Evolutionary conservation across 1,139 yeast species (phyloP).

Genomic region (Torulaspora pretoriensis): DNA sequence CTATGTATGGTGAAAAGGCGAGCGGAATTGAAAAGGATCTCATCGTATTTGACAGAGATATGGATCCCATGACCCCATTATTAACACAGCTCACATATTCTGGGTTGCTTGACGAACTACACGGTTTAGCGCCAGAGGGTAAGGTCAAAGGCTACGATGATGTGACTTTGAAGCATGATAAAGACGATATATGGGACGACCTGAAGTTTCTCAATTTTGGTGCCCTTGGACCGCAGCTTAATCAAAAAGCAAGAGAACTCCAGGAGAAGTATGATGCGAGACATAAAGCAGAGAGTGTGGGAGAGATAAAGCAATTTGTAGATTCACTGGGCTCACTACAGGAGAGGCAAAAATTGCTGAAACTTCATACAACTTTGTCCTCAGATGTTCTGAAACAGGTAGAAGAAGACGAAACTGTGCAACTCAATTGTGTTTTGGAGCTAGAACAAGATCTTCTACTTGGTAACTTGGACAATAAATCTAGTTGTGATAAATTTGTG

Average conservation of each 20-base stretch:
- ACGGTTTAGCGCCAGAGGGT: constrained; percentile 46
- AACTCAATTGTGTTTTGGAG: constrained; percentile 55
- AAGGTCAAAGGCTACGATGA: constrained; percentile 26
- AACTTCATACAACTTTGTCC: constrained; percentile 72
- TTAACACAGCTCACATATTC: constrained; percentile 75
- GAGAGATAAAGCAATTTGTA: constrained; percentile 69
- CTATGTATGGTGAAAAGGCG: constrained; percentile 34
- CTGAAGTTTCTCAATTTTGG: constrained; percentile 73
- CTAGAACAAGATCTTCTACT: constrained; percentile 55
- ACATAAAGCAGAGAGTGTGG: constrained; percentile 55
- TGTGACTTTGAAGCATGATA: constrained; percentile 23
- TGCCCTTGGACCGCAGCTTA: constrained; percentile 68
- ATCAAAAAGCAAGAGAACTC: constrained; percentile 62
- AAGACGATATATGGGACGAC: constrained; percentile 44
- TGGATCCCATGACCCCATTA: constrained; percentile 68
- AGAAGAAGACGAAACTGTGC: constrained; percentile 38
- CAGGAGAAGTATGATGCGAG: constrained; percentile 66
- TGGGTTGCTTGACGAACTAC: constrained; percentile 75
- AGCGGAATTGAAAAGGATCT: constrained; percentile 48
- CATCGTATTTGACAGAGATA: constrained; percentile 70
- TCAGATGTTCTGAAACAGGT: constrained; percentile 60
- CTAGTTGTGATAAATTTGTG: constrained; percentile 23
- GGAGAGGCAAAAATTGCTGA: constrained; percentile 60
- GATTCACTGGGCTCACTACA: constrained; percentile 66
- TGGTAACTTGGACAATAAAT: constrained; percentile 24